Evolutionary conservation across 2,329 filamentous ascomycete species (phyloP).

Genomic region (Pseudohalonectria lignicola): DNA sequence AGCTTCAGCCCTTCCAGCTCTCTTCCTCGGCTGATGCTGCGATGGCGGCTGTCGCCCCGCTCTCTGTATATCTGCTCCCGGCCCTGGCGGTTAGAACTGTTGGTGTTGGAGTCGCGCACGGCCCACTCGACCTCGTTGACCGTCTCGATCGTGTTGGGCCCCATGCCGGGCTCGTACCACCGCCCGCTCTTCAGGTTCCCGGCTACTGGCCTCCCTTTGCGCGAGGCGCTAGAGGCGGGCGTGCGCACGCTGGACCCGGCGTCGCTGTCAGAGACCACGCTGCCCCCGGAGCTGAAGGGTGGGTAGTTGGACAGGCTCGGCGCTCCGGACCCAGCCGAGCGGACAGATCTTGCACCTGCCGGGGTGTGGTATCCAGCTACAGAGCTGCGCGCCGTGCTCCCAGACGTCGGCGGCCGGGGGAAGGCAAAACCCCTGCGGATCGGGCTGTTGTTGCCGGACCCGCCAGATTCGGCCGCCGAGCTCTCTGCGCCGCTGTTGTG

Average conservation of each 20-base stretch:
- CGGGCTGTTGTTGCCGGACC: slow-evolving; percentile 13
- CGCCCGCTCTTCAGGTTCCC: not conserved
- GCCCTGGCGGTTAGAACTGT: too few relatives aligned
- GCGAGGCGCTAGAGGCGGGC: slow-evolving; percentile 8
- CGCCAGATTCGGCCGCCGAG: slow-evolving; percentile 11
- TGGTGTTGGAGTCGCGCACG: slow-evolving; percentile 1
- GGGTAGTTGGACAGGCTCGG: slow-evolving; percentile 10
- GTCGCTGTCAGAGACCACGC: slow-evolving; percentile 17
- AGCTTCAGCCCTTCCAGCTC: not conserved
- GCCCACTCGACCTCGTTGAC: slow-evolving; percentile 16
- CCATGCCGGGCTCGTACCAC: not conserved
- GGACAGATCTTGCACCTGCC: slow-evolving; percentile 10
- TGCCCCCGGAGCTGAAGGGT: slow-evolving; percentile 16
- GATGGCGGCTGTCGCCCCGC: not conserved
- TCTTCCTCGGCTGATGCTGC: not conserved
- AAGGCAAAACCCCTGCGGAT: slow-evolving; percentile 12
- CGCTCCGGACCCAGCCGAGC: slow-evolving; percentile 11
- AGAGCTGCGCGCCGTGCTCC: slow-evolving; percentile 9
- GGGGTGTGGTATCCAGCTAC: slow-evolving; percentile 9
- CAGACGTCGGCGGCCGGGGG: slow-evolving; percentile 13
- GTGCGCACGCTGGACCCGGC: slow-evolving; percentile 14
- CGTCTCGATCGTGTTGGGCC: slow-evolving; percentile 7
- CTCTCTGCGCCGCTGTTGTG: slow-evolving; percentile 10
- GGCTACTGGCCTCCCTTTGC: slow-evolving; percentile 4
- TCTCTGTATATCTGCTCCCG: not conserved